These are phyloP conservation scores for Haplographium delicatum DNA, from an alignment of 495 filamentous ascomycete genomes.

Conservation along the genomic window DNA sequence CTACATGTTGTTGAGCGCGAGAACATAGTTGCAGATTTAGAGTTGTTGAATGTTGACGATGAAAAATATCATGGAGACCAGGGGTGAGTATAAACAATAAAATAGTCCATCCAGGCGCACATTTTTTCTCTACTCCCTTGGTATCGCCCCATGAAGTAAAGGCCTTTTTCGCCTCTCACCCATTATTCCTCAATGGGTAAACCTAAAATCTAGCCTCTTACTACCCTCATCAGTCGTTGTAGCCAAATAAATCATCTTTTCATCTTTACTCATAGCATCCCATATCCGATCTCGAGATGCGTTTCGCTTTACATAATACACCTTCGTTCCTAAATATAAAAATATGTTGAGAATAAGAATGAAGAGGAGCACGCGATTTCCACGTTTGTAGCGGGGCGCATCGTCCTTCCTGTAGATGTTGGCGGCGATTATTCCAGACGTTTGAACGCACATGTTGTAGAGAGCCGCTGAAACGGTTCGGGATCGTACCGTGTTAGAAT, in stretches of 20 bases:
- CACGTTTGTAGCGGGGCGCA: constrained; percentile 45
- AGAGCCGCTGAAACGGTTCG: constrained; percentile 2
- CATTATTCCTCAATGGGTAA: too few species aligned
- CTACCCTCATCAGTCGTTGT: constrained; percentile 37
- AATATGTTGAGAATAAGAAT: constrained; percentile 26
- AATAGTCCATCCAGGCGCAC: too few species aligned
- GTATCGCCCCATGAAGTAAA: too few species aligned
- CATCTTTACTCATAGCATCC: constrained; percentile 34
- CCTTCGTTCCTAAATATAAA: constrained; percentile 33
- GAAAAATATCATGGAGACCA: too few species aligned
- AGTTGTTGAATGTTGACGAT: too few species aligned
- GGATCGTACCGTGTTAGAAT: constrained; percentile 38
- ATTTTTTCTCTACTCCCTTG: too few species aligned
- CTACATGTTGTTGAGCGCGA: too few species aligned
- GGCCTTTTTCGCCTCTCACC: too few species aligned
- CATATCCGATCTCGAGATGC: constrained; percentile 33
- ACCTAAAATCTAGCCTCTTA: constrained; percentile 43
- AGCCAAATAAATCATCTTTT: constrained; percentile 33
- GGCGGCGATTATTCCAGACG: constrained; percentile 49
- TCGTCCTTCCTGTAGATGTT: constrained; percentile 52
- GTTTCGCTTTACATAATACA: constrained; percentile 42
- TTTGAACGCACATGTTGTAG: constrained; percentile 62
- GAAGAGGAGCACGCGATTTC: constrained; percentile 26
- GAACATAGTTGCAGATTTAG: too few species aligned
- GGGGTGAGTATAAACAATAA: too few species aligned